A percentile compares a stretch with the other conserved stretches of the same genome.
phyloP scores from a whole-genome alignment of 495 filamentous ascomycete genomes.

The Paragyromitra xinjiangensis region DNA sequence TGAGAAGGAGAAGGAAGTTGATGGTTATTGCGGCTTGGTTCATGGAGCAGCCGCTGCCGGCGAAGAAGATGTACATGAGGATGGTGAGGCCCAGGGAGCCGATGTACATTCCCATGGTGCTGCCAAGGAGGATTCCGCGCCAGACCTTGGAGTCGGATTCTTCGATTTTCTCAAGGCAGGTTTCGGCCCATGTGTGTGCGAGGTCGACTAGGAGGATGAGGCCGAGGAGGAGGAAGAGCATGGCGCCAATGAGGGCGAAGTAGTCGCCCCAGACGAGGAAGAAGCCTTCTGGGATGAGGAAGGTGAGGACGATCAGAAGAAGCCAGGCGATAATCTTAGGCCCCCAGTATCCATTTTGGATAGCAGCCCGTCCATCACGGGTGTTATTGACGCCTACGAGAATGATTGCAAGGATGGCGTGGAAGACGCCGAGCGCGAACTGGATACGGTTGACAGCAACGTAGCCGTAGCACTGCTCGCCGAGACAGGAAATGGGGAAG shows the following conservation, averaged over 20 bases:
- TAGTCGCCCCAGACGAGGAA: constrained; percentile 97
- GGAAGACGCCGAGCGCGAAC: constrained; percentile 94
- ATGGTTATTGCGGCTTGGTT: constrained; percentile 83
- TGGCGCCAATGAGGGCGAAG: constrained; percentile 84
- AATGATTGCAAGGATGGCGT: constrained; percentile 81
- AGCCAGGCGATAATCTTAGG: constrained; percentile 88
- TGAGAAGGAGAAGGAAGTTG: constrained; percentile 85
- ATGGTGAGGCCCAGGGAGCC: constrained; percentile 90
- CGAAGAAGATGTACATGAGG: constrained; percentile 97
- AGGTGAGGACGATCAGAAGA: constrained; percentile 83
- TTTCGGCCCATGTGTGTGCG: constrained; percentile 97
- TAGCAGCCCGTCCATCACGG: constrained; percentile 83
- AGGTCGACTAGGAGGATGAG: constrained; percentile 93
- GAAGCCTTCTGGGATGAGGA: constrained; percentile 94
- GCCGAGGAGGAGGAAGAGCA: constrained; percentile 92
- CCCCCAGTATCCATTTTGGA: constrained; percentile 79
- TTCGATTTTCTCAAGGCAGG: constrained; percentile 93
- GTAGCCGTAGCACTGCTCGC: constrained; percentile 92
- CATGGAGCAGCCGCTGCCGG: constrained; percentile 82
- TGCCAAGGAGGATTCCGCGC: constrained; percentile 86
- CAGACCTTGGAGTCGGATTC: constrained; percentile 82
- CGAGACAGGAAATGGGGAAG: constrained; percentile 88
- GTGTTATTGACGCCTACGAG: constrained; percentile 86
- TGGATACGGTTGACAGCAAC: constrained; percentile 97
- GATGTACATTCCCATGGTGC: constrained; percentile 93